Base-by-base conservation (phyloP, 1,284 basidiomycete species). In the Tilletia indica region DNA sequence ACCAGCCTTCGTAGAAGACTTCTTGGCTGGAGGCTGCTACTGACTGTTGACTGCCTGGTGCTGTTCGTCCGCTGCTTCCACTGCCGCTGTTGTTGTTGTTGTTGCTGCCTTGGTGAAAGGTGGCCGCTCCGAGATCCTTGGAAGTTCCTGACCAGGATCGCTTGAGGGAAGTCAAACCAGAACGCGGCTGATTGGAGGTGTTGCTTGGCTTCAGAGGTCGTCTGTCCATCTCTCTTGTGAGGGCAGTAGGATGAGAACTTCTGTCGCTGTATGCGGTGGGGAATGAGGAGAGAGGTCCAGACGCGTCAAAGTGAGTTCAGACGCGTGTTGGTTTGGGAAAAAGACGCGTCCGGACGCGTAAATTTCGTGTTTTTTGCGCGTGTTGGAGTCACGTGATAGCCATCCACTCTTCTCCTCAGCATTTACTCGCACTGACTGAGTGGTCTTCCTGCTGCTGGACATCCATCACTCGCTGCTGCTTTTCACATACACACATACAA, bases 1-100 rank as follows among this genome's bases (percentile, higher is more conserved):
- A 64, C 61, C 61, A 64, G 34, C 61, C 61, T 9, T 64, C 61
- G 61, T 64, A 64, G 61, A 64, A 64, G 36, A 64, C 61, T 42
- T 64, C 61, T 38, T 34, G 34, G 61, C 61, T 64, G 16, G 61
- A 64, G 9, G 38, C 61, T 25, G 36, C 36, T 11, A 64, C 36
- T 5, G 61, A 64, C 3, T 11, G 31, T 21, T 64, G 61, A 42
- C 61, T 64, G 31, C 51, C 51, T 54, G 51, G n/a, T 25, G 21
- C 25, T 31, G 25, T 31, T 31, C 25, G 25, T 31, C 25, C 25
- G 25, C 25, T 31, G 51, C 51, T 54, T 54, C n/a, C 51, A 19
- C 51, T n/a, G 51, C 19, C 51, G 19, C 51, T 54, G 34, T n/a
- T 34, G 56, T 3, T 14, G 11, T 31, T 25, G 56, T 12, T 4